These are phyloP conservation scores for Aspergillus alliaceus DNA, from an alignment of 2,329 filamentous ascomycete genomes.

Conservation along the genomic window DNA sequence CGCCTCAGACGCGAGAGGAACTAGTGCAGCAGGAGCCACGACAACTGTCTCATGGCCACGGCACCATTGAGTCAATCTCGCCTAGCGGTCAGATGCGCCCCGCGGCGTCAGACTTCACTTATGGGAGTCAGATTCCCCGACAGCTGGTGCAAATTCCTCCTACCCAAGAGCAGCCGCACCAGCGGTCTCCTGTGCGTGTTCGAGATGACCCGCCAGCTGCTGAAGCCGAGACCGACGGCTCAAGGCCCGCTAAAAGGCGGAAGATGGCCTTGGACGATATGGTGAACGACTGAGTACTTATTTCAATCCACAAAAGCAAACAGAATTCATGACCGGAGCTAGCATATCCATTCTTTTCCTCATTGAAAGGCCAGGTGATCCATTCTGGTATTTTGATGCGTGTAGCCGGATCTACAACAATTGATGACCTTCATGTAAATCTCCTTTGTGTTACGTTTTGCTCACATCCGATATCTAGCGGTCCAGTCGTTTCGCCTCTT, in stretches of 20 bases:
- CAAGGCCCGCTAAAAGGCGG: conserved; percentile 35
- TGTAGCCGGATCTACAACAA: conserved; percentile 23
- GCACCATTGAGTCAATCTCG: conserved; percentile 28
- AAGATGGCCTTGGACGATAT: conserved; percentile 44
- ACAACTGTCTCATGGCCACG: conserved; percentile 22
- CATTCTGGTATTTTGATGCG: conserved; percentile 8
- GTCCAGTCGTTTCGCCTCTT: background rate
- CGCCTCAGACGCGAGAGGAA: conserved; percentile 23
- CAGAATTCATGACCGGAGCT: background rate
- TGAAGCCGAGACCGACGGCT: conserved; percentile 22
- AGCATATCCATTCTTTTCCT: conserved; percentile 5
- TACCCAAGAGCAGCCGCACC: conserved; percentile 17
- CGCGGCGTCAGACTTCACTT: conserved; percentile 21
- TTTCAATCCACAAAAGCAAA: background rate
- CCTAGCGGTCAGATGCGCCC: conserved; percentile 27
- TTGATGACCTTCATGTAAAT: conserved; percentile 22
- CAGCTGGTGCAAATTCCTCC: conserved; percentile 21
- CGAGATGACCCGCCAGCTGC: conserved; percentile 16
- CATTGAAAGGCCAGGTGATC: background rate
- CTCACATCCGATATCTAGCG: conserved; percentile 8
- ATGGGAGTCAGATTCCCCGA: conserved; percentile 23
- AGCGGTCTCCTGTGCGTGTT: conserved; percentile 13
- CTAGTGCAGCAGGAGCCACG: conserved; percentile 23
- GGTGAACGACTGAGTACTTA: conserved; percentile 35
- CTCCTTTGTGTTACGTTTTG: conserved; percentile 17